A percentile compares a stretch with the other conserved stretches of the same genome.
Evolutionary conservation across 2,329 filamentous ascomycete genomes (phyloP).

Genomic region (Emmonsia crescens): DNA sequence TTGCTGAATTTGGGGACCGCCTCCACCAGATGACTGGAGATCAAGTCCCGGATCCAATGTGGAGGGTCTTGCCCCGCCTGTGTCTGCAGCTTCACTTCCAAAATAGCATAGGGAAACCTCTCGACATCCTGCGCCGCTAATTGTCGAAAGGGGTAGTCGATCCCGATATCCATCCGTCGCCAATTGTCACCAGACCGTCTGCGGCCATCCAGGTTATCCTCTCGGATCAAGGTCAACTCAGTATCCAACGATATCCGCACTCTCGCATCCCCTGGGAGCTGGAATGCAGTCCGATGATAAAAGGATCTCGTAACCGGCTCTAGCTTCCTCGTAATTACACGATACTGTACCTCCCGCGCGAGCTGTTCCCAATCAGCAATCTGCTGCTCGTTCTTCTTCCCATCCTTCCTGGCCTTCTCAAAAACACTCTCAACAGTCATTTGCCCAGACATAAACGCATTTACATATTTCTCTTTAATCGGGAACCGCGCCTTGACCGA

Average conservation of each 20-base stretch:
- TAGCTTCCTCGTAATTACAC: constrained; percentile 75
- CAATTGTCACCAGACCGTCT: constrained; percentile 75
- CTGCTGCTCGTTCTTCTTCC: constrained; percentile 84
- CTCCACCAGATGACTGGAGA: constrained; percentile 87
- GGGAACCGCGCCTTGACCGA: constrained; percentile 95
- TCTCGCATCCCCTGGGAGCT: constrained; percentile 88
- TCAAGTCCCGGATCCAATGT: constrained; percentile 91
- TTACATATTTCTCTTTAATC: constrained; percentile 95
- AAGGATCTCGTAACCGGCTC: constrained; percentile 87
- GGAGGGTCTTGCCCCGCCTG: constrained; percentile 90
- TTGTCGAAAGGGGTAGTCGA: constrained; percentile 89
- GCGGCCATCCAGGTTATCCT: constrained; percentile 83
- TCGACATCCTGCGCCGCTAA: constrained; percentile 74
- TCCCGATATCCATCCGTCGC: constrained; percentile 93
- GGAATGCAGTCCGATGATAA: constrained; percentile 96
- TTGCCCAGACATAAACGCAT: constrained; percentile 74
- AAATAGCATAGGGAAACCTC: constrained; percentile 86
- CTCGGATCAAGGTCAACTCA: constrained; percentile 85
- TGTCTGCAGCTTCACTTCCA: constrained; percentile 96
- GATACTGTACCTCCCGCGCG: constrained; percentile 87
- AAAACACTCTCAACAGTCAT: constrained; percentile 82
- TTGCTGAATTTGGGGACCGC: constrained; percentile 99
- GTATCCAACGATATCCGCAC: constrained; percentile 96
- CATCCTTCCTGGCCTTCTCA: constrained; percentile 89
- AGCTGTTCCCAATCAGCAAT: constrained; percentile 83